Evolutionary conservation across 768 basidiomycete species (phyloP), one percentile per base, ranked within the genome.

Genomic region (Leccinum incarnatum): DNA sequence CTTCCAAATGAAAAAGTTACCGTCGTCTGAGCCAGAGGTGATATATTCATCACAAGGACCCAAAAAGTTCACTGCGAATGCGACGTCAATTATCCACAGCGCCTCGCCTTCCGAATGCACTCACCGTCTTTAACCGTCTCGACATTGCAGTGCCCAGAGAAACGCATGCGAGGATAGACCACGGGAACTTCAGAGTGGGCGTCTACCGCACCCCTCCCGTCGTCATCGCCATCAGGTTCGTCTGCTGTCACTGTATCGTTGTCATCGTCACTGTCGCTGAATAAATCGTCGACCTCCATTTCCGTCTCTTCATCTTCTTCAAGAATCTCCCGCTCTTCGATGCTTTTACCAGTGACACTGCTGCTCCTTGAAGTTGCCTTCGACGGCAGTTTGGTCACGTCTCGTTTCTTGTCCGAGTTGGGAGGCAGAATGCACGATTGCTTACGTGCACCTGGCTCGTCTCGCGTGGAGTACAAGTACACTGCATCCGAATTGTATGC

Each of bases 71-170:
- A 93, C 93, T 93, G 58, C 1, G 57, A 56, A 57, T 17, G n/a
- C 53, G 25, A 7, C 23, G 11, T 27, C 27, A 27, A 27, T 27
- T 27, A 27, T 27, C 8, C 27, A 27, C 27, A 27, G 27, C 27
- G 1, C 27, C 27, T 47, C 19, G 19, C 49, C 21, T 42, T 32
- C 19, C 21, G 17, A 21, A 11, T 48, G 42, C 19, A 68, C 86
- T 66, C 62, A 88, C 93, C 91, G 69, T 95, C 93, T 72, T 96
- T 96, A 45, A 93, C 81, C 0, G 94, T 96, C 60, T 85, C 85
- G 1, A 90, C 77, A 67, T 95, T 96, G 56, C 87, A 83, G 32
- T 86, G 83, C 14, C 93, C 93, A 40, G 71, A 68, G 72, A 81
- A 95, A 15, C 81, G 80, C 60, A 70, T 72, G 42, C 86, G 82